These are phyloP conservation scores for Penicillium angulare DNA, from an alignment of 495 filamentous ascomycete genomes.

Conservation along the genomic window DNA sequence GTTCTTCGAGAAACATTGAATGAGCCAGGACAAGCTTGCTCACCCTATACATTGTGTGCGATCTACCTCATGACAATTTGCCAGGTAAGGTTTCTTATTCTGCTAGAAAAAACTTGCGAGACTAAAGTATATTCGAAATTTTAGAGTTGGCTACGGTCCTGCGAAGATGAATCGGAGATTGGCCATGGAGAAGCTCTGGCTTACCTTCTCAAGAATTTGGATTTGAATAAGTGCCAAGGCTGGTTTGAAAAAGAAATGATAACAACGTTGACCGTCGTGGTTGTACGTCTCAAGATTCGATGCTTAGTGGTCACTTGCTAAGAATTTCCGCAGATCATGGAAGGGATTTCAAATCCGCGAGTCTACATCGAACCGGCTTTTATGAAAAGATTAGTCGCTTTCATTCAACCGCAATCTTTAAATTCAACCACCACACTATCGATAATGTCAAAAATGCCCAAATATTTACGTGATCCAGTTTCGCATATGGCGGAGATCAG, in stretches of 20 bases:
- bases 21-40: slow-evolving; percentile 30
- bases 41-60: slow-evolving; percentile 38
- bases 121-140: background rate
- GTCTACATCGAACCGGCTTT: slow-evolving; percentile 24
- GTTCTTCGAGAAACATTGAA: slow-evolving; percentile 31
- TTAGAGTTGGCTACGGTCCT: background rate
- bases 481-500: slow-evolving; percentile 20
- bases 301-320: background rate
- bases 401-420: slow-evolving; percentile 2
- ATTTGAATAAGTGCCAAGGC: slow-evolving; percentile 21
- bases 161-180: slow-evolving; percentile 26
- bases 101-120: slow-evolving; percentile 25
- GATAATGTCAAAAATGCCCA: slow-evolving; percentile 15
- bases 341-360: slow-evolving; percentile 27
- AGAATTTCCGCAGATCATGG: slow-evolving; percentile 38
- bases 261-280: slow-evolving; percentile 29
- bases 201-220: slow-evolving; percentile 28
- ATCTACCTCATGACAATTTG: slow-evolving; percentile 42
- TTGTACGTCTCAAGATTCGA: slow-evolving; percentile 23
- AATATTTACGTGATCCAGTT: slow-evolving; percentile 19
- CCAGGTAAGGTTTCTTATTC: slow-evolving; percentile 26
- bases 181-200: slow-evolving; percentile 35
- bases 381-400: slow-evolving; percentile 10
- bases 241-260: slow-evolving; percentile 32
- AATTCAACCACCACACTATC: slow-evolving; percentile 10